Evolutionary conservation across 1,284 basidiomycete genomes (phyloP).

Genomic region (Mycena citricolor): DNA sequence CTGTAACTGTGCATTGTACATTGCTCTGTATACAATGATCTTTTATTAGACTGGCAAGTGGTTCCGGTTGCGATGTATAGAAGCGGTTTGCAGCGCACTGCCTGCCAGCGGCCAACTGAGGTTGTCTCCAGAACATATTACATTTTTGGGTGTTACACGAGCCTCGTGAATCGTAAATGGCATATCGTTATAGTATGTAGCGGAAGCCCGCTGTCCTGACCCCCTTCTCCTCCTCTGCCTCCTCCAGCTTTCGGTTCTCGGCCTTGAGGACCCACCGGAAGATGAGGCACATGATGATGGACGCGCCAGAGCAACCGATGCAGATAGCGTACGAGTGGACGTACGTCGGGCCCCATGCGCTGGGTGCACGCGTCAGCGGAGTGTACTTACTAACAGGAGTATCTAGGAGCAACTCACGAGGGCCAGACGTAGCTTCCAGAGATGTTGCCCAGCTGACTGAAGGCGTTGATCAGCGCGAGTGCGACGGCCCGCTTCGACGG

Average conservation of each 20-base stretch:
- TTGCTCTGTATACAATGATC: too few species aligned
- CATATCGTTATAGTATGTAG: constrained; percentile 34
- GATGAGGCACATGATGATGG: constrained; percentile 48
- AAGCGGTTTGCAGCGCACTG: too few species aligned
- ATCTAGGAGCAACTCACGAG: too few species aligned
- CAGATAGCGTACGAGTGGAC: constrained; percentile 46
- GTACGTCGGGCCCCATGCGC: constrained; percentile 43
- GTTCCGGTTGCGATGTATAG: too few species aligned
- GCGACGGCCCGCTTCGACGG: constrained; percentile 69
- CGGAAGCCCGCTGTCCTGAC: constrained; percentile 37
- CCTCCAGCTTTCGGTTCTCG: constrained; percentile 35
- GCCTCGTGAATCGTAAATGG: background rate
- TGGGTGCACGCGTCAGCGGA: constrained; percentile 18
- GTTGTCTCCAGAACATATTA: too few species aligned
- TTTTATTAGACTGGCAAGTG: too few species aligned
- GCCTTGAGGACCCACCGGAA: constrained; percentile 39
- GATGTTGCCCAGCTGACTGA: constrained; percentile 68
- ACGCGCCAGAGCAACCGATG: constrained; percentile 41
- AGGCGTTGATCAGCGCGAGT: constrained; percentile 68
- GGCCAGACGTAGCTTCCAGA: constrained; percentile 37
- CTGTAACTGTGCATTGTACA: too few species aligned
- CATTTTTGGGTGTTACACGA: too few species aligned
- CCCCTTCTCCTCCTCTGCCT: constrained; percentile 33
- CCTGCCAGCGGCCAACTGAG: too few species aligned
- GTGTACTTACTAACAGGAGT: too few species aligned